Evolutionary conservation across 306 rosid genomes (phyloP).

Genomic region (Cicer arietinum): DNA sequence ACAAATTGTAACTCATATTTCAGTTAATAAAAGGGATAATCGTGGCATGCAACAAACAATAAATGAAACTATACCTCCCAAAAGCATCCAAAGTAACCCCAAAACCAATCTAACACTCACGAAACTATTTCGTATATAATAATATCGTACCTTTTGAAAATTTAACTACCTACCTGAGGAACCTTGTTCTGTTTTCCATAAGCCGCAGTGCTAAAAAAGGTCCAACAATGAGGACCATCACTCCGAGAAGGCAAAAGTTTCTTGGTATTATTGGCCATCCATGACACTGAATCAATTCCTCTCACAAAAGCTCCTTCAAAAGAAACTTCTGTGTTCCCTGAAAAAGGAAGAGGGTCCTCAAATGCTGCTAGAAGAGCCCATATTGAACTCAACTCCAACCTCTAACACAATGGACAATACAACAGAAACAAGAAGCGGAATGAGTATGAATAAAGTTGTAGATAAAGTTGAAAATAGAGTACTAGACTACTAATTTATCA

Average conservation of each 20-base stretch:
- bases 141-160: slow-evolving; percentile 12
- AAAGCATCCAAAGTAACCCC: background rate
- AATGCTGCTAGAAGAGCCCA: slow-evolving; percentile 98
- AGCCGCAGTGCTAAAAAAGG: slow-evolving; percentile 85
- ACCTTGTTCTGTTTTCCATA: slow-evolving; percentile 87
- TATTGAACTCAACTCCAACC: slow-evolving; percentile 88
- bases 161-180: slow-evolving; percentile 74
- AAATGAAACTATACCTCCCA: slow-evolving; percentile 8
- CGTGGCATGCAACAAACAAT: slow-evolving; percentile 3
- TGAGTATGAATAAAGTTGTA: slow-evolving; percentile 36
- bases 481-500: background rate
- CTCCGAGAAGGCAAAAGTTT: slow-evolving; percentile 59
- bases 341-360: slow-evolving; percentile 82
- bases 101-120: slow-evolving; percentile 30
- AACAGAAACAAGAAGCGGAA: slow-evolving; percentile 38
- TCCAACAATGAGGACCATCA: slow-evolving; percentile 87
- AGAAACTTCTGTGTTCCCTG: slow-evolving; percentile 56
- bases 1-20: slow-evolving; percentile 24
- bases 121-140: background rate
- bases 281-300: slow-evolving; percentile 85
- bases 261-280: slow-evolving; percentile 92
- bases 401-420: slow-evolving; percentile 54
- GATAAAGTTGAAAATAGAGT: slow-evolving; percentile 13
- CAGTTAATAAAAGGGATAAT: slow-evolving; percentile 9
- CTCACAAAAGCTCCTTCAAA: slow-evolving; percentile 96